Evolutionary conservation across 306 rosid species (phyloP).

Genomic region (Citrullus amarus): DNA sequence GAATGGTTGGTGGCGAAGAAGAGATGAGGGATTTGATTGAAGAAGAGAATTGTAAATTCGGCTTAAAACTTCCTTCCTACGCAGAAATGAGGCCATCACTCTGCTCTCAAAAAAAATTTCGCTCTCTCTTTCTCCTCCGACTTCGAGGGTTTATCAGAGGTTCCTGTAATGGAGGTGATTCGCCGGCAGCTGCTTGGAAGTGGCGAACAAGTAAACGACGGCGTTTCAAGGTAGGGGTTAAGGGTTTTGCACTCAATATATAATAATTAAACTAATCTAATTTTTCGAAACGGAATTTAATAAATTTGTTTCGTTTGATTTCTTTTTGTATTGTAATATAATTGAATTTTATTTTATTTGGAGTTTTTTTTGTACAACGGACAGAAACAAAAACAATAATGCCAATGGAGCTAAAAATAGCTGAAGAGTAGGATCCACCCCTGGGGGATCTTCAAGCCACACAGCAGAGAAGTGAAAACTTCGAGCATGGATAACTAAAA

Average conservation of each 20-base stretch:
- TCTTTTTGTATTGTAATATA: too few species aligned
- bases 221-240: not conserved
- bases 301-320: too few species aligned
- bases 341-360: too few species aligned
- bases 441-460: too few species aligned
- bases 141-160: slow-evolving; percentile 12
- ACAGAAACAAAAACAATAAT: too few species aligned
- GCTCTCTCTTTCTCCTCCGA: not conserved
- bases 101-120: slow-evolving; percentile 7
- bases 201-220: not conserved
- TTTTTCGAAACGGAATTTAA: too few species aligned
- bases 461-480: too few species aligned
- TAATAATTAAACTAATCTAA: too few species aligned
- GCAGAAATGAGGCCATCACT: slow-evolving; percentile 5
- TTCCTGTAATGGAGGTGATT: not conserved
- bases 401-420: too few species aligned
- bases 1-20: not conserved
- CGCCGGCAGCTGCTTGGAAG: not conserved
- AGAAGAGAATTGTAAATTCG: slow-evolving; percentile 7
- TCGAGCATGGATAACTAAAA: too few species aligned
- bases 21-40: not conserved
- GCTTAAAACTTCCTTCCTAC: slow-evolving; percentile 3
- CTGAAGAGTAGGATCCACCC: too few species aligned
- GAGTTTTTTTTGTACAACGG: too few species aligned
- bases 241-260: not conserved